A percentile compares a stretch with the other conserved stretches of the same genome.
These are phyloP conservation scores for Phaeosphaeriaceae sp. DNA, from an alignment of 2,329 filamentous ascomycete species.

Conservation along the genomic window DNA sequence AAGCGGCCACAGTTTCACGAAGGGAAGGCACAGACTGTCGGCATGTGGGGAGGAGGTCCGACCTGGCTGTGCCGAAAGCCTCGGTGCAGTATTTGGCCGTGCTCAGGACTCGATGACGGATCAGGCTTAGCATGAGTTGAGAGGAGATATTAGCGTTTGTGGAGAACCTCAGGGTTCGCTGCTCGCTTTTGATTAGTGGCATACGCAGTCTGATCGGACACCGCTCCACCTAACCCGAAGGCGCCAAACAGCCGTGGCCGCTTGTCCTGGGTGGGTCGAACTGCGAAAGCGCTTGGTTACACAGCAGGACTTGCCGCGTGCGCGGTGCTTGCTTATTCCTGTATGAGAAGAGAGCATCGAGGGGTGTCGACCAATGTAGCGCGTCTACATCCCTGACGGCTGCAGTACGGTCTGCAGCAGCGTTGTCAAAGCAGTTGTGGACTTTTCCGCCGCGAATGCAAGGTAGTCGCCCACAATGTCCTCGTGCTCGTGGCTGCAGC, in stretches of 20 bases:
- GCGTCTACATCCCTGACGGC: constrained; percentile 18
- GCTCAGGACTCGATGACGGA: constrained; percentile 3
- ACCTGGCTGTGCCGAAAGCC: not conserved
- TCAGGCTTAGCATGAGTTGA: constrained; percentile 13
- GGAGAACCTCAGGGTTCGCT: constrained; percentile 16
- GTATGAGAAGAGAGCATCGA: constrained; percentile 5
- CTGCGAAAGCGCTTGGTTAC: constrained; percentile 10
- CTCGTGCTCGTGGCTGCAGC: constrained; percentile 25
- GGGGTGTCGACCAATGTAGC: constrained; percentile 27
- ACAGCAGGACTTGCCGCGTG: constrained; percentile 17
- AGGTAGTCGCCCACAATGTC: constrained; percentile 25
- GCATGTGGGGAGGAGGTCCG: not conserved
- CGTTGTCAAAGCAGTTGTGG: constrained; percentile 27
- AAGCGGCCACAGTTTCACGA: not conserved
- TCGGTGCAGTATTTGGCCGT: constrained; percentile 8
- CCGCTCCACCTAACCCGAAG: constrained; percentile 7
- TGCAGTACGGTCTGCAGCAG: constrained; percentile 16
- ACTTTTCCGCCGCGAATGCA: constrained; percentile 36
- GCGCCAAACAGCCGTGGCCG: constrained; percentile 8
- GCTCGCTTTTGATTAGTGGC: constrained; percentile 3
- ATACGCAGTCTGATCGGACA: not conserved
- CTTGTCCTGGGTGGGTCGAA: constrained; percentile 4
- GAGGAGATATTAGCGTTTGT: constrained; percentile 23
- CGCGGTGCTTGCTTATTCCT: constrained; percentile 11
- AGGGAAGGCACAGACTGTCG: not conserved